Percentiles rank a stretch among this genome's conserved stretches.
phyloP scores from a whole-genome alignment of 208 protist species.

The Vickermania ingenoplastis region DNA sequence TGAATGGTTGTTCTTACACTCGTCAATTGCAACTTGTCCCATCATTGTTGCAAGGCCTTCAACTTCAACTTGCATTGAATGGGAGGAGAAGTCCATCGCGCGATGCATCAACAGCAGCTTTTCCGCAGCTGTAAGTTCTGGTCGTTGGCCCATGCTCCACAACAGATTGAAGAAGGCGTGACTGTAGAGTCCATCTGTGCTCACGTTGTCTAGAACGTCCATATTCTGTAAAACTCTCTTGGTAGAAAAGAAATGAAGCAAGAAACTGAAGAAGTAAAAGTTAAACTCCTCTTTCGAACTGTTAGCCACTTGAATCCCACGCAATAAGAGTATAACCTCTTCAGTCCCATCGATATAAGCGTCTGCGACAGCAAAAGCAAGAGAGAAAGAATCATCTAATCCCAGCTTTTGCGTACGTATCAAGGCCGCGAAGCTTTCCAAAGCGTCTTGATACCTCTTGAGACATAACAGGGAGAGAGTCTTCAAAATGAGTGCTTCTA shows the following conservation, averaged over 20 bases:
- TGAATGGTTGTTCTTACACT: neutral
- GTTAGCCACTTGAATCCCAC: neutral
- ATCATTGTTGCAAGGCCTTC: conserved; percentile 8
- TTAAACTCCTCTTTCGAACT: neutral
- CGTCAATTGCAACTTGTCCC: neutral
- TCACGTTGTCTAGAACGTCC: neutral
- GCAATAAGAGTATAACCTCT: neutral
- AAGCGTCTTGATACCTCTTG: neutral
- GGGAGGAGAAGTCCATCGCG: neutral
- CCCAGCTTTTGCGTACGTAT: neutral
- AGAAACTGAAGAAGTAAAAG: neutral
- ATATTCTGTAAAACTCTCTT: neutral
- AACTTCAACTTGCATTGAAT: neutral
- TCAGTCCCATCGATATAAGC: neutral
- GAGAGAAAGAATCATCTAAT: neutral
- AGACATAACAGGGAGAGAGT: conserved; percentile 8
- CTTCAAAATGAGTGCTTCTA: conserved; percentile 22
- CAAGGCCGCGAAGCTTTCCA: neutral
- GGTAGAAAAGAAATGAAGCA: neutral
- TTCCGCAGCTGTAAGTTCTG: neutral
- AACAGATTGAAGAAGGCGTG: neutral
- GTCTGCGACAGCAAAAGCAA: neutral
- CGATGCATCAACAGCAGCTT: neutral
- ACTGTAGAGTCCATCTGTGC: neutral
- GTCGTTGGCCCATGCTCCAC: neutral